These are phyloP conservation scores for Yamadazyma diospyri DNA, from an alignment of 1,139 yeast genomes.

Conservation along the genomic window DNA sequence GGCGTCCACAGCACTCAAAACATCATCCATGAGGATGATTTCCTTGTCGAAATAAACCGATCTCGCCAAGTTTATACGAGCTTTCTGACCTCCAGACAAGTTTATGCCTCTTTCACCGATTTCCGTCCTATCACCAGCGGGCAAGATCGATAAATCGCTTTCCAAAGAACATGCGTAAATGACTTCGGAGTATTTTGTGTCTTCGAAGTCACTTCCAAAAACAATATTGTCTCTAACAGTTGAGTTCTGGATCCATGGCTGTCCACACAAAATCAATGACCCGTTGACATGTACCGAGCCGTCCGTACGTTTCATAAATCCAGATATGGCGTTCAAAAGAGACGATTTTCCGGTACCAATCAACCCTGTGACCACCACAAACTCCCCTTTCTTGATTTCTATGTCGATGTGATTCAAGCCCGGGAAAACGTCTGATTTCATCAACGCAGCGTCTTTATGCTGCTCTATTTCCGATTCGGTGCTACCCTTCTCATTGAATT, in stretches of 20 bases:
- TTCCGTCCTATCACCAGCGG: slow-evolving; percentile 45
- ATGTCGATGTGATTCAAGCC: slow-evolving; percentile 42
- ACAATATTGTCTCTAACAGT: slow-evolving; percentile 38
- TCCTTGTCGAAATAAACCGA: slow-evolving; percentile 41
- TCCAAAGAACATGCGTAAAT: slow-evolving; percentile 36
- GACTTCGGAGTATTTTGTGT: slow-evolving; percentile 26
- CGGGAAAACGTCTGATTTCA: slow-evolving; percentile 16
- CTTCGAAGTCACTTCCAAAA: slow-evolving; percentile 30
- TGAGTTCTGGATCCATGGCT: slow-evolving; percentile 47
- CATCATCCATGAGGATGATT: slow-evolving; percentile 43
- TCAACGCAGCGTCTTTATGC: slow-evolving; percentile 16
- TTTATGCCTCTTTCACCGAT: slow-evolving; percentile 50
- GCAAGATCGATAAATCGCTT: slow-evolving; percentile 35
- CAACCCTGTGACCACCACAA: slow-evolving; percentile 64
- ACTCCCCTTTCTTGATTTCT: slow-evolving; percentile 52
- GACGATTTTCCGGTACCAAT: slow-evolving; percentile 76
- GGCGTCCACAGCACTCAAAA: slow-evolving; percentile 49
- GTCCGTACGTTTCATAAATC: slow-evolving; percentile 45
- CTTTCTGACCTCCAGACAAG: slow-evolving; percentile 49
- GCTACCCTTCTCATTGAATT: background rate
- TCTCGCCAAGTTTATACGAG: slow-evolving; percentile 44
- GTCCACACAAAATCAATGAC: slow-evolving; percentile 44
- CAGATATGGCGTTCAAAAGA: slow-evolving; percentile 50
- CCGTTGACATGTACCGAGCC: slow-evolving; percentile 44
- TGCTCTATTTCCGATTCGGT: background rate